Evolutionary conservation across 2,329 filamentous ascomycete species (phyloP).

Genomic region (Aaosphaeria pasadenensis): DNA sequence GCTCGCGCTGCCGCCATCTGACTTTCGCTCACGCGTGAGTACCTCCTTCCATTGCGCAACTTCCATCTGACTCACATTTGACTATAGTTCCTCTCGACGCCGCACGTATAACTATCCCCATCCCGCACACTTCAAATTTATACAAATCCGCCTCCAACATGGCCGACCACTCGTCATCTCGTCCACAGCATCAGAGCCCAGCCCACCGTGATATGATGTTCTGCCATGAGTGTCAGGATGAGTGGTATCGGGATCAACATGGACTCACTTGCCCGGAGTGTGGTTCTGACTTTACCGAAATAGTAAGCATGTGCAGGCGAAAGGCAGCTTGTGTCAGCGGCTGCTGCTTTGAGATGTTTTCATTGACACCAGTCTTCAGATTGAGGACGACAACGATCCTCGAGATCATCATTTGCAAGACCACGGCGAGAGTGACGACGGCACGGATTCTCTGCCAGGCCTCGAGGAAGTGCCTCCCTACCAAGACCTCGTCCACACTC

Average conservation of each 20-base stretch:
- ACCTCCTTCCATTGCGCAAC: no score
- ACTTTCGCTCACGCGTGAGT: no score
- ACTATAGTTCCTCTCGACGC: no score
- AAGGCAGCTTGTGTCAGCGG: no score
- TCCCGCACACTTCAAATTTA: no score
- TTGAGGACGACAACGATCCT: slow-evolving; percentile 61
- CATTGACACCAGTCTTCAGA: slow-evolving; percentile 22
- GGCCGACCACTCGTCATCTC: not conserved
- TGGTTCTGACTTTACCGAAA: slow-evolving; percentile 74
- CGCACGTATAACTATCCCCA: no score
- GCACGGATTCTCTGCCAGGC: slow-evolving; percentile 27
- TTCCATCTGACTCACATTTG: no score
- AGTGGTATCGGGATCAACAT: slow-evolving; percentile 75
- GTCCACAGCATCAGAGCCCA: slow-evolving; percentile 5
- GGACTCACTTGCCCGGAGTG: slow-evolving; percentile 76
- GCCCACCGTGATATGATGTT: slow-evolving; percentile 66
- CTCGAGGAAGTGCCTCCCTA: slow-evolving; percentile 20
- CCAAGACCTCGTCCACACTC: slow-evolving; percentile 45
- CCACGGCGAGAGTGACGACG: slow-evolving; percentile 23
- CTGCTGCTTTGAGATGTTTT: slow-evolving; percentile 13
- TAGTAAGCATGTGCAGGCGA: slow-evolving; percentile 58
- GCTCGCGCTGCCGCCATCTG: no score
- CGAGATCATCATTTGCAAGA: slow-evolving; percentile 41
- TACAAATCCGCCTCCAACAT: not conserved
- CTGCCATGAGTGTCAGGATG: slow-evolving; percentile 76